phyloP scores from a whole-genome alignment of 352 stramenopile genomes.

The Pythium inflatum region DNA sequence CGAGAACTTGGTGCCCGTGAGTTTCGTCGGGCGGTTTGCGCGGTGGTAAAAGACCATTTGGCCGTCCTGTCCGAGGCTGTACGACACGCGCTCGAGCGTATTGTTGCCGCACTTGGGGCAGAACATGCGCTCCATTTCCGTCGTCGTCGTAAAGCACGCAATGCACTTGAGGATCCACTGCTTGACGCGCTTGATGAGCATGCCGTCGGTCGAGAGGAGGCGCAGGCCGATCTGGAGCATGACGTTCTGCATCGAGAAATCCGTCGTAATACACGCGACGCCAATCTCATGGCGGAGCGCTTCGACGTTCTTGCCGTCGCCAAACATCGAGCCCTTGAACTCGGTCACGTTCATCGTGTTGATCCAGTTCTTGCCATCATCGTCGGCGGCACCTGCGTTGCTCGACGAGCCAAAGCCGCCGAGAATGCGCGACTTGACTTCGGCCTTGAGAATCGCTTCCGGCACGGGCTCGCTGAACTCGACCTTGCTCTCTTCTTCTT shows the following conservation, averaged over 20 bases:
- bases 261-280: slow-evolving; percentile 85
- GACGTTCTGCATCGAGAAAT: slow-evolving; percentile 92
- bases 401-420: slow-evolving; percentile 77
- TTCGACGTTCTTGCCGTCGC: slow-evolving; percentile 68
- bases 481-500: slow-evolving; percentile 33
- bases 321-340: slow-evolving; percentile 77
- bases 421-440: slow-evolving; percentile 89
- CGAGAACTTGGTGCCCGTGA: slow-evolving; percentile 97
- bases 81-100: slow-evolving; percentile 94
- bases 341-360: slow-evolving; percentile 61
- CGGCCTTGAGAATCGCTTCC: slow-evolving; percentile 69
- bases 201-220: slow-evolving; percentile 79
- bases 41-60: slow-evolving; percentile 88
- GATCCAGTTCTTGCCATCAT: slow-evolving; percentile 91
- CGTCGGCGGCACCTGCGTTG: slow-evolving; percentile 74
- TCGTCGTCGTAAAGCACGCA: slow-evolving; percentile 96
- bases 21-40: slow-evolving; percentile 84
- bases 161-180: slow-evolving; percentile 97
- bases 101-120: slow-evolving; percentile 97
- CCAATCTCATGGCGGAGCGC: slow-evolving; percentile 54
- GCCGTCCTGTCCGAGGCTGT: slow-evolving; percentile 93
- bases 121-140: slow-evolving; percentile 94
- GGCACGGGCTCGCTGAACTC: slow-evolving; percentile 42
- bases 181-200: slow-evolving; percentile 88
- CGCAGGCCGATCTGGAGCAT: slow-evolving; percentile 89